Evolutionary conservation across 2,329 filamentous ascomycete species (phyloP).

Genomic region (Colletotrichum destructivum): DNA sequence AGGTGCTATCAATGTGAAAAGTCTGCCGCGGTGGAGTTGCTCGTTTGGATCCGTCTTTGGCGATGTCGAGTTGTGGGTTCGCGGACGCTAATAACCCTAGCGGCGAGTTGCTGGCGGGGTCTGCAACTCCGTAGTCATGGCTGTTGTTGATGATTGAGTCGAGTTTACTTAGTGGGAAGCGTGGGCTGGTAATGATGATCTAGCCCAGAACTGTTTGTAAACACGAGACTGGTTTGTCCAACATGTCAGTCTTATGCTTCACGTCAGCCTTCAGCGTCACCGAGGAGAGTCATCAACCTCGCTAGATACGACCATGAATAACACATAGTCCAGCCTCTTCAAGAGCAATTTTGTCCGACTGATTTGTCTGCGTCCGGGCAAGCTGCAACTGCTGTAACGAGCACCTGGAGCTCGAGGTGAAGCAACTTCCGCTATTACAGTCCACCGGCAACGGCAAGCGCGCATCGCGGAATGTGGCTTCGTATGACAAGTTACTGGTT

Average conservation of each 20-base stretch:
- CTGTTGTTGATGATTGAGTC: too few species aligned
- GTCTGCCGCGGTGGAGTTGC: not conserved
- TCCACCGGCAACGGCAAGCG: not conserved
- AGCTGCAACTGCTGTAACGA: conserved; percentile 18
- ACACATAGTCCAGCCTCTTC: too few species aligned
- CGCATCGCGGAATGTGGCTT: not conserved
- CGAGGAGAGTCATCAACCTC: not conserved
- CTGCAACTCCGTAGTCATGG: not conserved
- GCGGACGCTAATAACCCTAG: not conserved
- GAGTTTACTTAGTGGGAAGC: too few species aligned
- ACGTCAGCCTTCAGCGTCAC: too few species aligned
- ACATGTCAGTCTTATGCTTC: too few species aligned
- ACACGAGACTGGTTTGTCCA: too few species aligned
- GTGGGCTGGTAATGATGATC: too few species aligned
- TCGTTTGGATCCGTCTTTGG: not conserved
- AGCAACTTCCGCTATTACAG: conserved; percentile 10
- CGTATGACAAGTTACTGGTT: conserved; percentile 3
- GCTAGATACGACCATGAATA: not conserved
- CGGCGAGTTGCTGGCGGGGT: not conserved
- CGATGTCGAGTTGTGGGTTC: not conserved
- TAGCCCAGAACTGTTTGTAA: too few species aligned
- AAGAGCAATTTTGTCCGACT: not conserved
- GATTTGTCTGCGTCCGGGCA: not conserved
- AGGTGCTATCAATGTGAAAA: not conserved
- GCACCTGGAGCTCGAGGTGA: conserved; percentile 14